A percentile compares a stretch with the other conserved stretches of the same genome.
Evolutionary conservation across 371 early-diverging fungal species (phyloP).

Genomic region (Mortierella sp.): DNA sequence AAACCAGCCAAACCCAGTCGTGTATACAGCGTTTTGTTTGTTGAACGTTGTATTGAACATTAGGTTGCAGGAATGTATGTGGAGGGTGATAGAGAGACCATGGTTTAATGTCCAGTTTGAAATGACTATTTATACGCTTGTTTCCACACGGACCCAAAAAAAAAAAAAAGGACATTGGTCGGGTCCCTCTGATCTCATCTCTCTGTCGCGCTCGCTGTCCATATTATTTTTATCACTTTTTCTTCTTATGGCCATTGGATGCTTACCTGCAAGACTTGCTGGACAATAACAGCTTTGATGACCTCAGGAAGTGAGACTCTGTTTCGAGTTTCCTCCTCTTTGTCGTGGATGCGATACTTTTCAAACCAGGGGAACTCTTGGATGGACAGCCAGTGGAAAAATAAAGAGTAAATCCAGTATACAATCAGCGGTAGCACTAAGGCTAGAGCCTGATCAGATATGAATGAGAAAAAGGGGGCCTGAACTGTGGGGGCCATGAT

Average conservation of each 20-base stretch:
- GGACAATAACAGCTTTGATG: conserved; percentile 66
- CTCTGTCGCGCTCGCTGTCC: not conserved
- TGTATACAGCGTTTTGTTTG: no score
- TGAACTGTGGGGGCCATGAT: conserved; percentile 56
- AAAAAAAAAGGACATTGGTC: not conserved
- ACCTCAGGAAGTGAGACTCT: conserved; percentile 70
- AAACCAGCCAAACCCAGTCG: no score
- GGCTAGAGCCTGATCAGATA: conserved; percentile 71
- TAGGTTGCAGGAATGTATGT: no score
- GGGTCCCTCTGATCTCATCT: not conserved
- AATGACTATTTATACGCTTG: no score
- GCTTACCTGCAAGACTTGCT: conserved; percentile 67
- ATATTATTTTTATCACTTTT: not conserved
- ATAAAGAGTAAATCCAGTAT: conserved; percentile 79
- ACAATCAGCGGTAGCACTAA: conserved; percentile 72
- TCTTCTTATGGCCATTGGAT: not conserved
- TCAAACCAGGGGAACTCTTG: conserved; percentile 75
- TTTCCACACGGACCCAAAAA: conserved; percentile 5
- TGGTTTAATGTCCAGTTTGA: no score
- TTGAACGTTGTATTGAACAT: no score
- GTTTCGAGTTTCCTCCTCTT: conserved; percentile 75
- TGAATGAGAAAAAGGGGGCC: conserved; percentile 57
- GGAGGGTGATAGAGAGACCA: no score
- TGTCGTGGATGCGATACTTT: conserved; percentile 77
- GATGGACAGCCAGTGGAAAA: conserved; percentile 71